These are phyloP conservation scores for Chaetomium fimeti DNA, from an alignment of 495 filamentous ascomycete genomes.

Conservation along the genomic window DNA sequence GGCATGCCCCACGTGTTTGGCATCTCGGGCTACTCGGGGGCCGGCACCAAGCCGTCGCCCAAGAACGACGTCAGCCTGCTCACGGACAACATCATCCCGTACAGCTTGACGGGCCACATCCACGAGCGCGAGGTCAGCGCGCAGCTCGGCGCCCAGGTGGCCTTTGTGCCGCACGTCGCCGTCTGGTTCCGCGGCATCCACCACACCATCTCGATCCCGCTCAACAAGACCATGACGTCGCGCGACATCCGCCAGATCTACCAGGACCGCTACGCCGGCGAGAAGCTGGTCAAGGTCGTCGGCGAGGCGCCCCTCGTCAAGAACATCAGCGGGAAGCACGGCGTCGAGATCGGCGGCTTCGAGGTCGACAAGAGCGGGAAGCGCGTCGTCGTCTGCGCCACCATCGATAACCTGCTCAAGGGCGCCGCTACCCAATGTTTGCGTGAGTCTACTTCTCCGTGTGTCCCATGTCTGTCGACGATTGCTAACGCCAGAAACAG, in stretches of 20 bases:
- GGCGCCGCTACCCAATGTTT: constrained; percentile 94
- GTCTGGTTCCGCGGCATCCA: constrained; percentile 97
- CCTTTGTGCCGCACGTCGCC: constrained; percentile 93
- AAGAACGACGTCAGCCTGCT: constrained; percentile 94
- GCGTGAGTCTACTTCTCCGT: constrained; percentile 56
- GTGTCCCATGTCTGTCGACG: not conserved
- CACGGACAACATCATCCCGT: constrained; percentile 86
- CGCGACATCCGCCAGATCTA: constrained; percentile 93
- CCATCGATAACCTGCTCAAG: constrained; percentile 98
- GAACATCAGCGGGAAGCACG: constrained; percentile 84
- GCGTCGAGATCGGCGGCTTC: constrained; percentile 93
- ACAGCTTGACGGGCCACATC: constrained; percentile 92
- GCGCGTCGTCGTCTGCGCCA: constrained; percentile 89
- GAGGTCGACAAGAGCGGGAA: constrained; percentile 84
- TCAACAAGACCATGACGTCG: constrained; percentile 77
- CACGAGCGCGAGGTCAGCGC: constrained; percentile 87
- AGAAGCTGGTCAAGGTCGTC: constrained; percentile 87
- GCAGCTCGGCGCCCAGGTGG: constrained; percentile 74
- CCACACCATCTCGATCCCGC: constrained; percentile 86
- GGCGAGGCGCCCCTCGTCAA: constrained; percentile 89
- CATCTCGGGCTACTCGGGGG: constrained; percentile 93
- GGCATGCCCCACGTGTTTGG: constrained; percentile 87
- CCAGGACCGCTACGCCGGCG: constrained; percentile 92
- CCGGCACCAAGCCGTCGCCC: constrained; percentile 89
- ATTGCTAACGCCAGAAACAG: constrained; percentile 45